Evolutionary conservation across 257 asterid species (phyloP).

Genomic region (Cruciata laevipes): DNA sequence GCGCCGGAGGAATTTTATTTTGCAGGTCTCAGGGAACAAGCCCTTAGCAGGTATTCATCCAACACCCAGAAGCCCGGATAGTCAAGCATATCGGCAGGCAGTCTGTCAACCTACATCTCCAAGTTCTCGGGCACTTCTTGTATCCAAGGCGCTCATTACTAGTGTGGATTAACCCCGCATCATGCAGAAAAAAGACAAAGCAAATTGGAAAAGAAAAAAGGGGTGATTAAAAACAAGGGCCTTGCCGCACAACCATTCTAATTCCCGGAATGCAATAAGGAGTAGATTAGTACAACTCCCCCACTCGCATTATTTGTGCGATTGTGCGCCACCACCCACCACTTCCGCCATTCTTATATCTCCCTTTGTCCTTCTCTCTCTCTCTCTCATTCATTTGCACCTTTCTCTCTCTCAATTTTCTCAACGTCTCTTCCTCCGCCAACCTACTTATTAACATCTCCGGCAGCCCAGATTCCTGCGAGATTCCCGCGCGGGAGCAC

Average conservation of each 20-base stretch:
- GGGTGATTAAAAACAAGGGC: neutral
- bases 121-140: too few relatives aligned
- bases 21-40: too few relatives aligned
- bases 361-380: neutral
- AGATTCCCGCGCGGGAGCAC: neutral
- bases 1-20: too few relatives aligned
- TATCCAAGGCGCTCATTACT: too few relatives aligned
- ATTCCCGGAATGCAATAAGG: neutral
- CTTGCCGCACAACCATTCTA: neutral
- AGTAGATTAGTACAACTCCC: neutral
- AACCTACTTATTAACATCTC: neutral
- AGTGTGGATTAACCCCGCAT: too few relatives aligned
- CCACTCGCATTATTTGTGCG: conserved; percentile 20
- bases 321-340: conserved; percentile 25
- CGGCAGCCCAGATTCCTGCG: conserved; percentile 32
- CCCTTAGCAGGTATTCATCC: too few relatives aligned
- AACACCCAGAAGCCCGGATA: too few relatives aligned
- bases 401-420: conserved; percentile 11
- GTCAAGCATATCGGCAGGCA: too few relatives aligned
- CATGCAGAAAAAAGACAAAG: too few relatives aligned
- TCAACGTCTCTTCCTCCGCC: conserved; percentile 10
- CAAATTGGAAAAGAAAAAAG: too few relatives aligned
- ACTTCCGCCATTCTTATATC: conserved; percentile 23
- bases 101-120: too few relatives aligned
- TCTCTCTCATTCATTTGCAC: neutral